These are phyloP conservation scores for Plasmodium adleri DNA, from an alignment of 169 alveolate species.

Conservation along the genomic window DNA sequence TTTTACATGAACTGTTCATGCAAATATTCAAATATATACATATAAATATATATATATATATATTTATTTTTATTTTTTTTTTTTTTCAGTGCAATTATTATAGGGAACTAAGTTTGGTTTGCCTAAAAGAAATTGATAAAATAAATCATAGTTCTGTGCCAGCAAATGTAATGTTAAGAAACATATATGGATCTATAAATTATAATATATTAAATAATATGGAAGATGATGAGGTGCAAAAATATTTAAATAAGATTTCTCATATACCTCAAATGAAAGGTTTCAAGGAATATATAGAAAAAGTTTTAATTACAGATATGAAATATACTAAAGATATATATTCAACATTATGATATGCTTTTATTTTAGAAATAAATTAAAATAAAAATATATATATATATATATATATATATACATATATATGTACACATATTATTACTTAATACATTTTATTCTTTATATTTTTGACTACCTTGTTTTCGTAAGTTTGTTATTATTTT, in stretches of 20 bases:
- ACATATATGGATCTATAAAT: slow-evolving; percentile 51
- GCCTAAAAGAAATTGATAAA: slow-evolving; percentile 71
- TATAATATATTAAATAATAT: slow-evolving; percentile 30
- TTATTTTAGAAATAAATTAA: background rate
- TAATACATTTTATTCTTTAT: too few relatives aligned
- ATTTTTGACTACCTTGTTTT: slow-evolving; percentile 13
- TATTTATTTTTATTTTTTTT: background rate
- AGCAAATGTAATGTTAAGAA: slow-evolving; percentile 68
- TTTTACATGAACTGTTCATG: slow-evolving; percentile 16
- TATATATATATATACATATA: background rate
- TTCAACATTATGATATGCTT: slow-evolving; percentile 16
- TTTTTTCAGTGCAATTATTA: slow-evolving; percentile 60
- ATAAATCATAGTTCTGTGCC: slow-evolving; percentile 42
- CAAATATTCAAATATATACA: background rate
- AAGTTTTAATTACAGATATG: slow-evolving; percentile 59
- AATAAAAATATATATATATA: background rate
- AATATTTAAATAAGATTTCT: slow-evolving; percentile 48
- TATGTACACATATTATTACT: background rate
- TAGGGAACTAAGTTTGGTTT: slow-evolving; percentile 48
- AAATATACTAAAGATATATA: slow-evolving; percentile 60
- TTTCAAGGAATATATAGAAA: slow-evolving; percentile 40
- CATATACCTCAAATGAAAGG: slow-evolving; percentile 57
- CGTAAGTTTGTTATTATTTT: slow-evolving; percentile 12
- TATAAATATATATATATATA: background rate
- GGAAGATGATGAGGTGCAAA: slow-evolving; percentile 64